Base-by-base conservation (phyloP, 2,329 filamentous ascomycete species). In the Chaetomium globosum region DNA sequence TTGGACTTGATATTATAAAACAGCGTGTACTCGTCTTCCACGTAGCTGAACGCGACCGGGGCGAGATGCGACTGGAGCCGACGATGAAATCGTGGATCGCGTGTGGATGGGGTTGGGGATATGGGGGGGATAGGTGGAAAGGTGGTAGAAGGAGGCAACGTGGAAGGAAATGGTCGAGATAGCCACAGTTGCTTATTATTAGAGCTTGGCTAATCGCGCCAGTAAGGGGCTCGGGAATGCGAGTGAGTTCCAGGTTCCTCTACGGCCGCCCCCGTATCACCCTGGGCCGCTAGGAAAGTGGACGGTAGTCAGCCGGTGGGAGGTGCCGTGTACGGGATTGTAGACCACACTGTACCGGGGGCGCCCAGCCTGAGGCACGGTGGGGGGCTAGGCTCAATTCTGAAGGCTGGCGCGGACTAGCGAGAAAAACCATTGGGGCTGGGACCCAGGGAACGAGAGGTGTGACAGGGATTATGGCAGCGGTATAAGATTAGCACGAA, bases 361-460 rank as follows among this genome's bases (percentile, higher is more conserved):
- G 39, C n/a, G 28, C 16, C 51, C n/a, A 55, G 51, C 56, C 39
- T 55, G 56, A 51, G 51, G 61, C 36, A 62, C 54, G 61, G 48
- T 19, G n/a, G 12, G 33, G 16, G 46, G 58, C 61, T 66, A 65
- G 52, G 39, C 63, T 63, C 58, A 56, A 67, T 67, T 62, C 55
- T 64, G 65, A 64, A 59, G 21, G 61, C 58, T 62, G 61, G 67
- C 65, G 65, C 62, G 39, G 62, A 69, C 65, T 68, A 69, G 64
- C 64, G 67, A 69, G 23, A 53, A 54, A 63, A 43, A 16, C 16
- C 39, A 58, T 21, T 57, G 64, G 64, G 58, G 61, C 64, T 57
- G 54, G 13, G 63, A 28, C 59, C 57, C 36, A 33, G 36, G 56
- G 43, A 62, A 48, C 13, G 59, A 46, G 16, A 33, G 31, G 57